A percentile compares a stretch with the other conserved stretches of the same genome.
phyloP scores from a whole-genome alignment of 1,284 basidiomycete species.

The Trichosporon sp. region DNA sequence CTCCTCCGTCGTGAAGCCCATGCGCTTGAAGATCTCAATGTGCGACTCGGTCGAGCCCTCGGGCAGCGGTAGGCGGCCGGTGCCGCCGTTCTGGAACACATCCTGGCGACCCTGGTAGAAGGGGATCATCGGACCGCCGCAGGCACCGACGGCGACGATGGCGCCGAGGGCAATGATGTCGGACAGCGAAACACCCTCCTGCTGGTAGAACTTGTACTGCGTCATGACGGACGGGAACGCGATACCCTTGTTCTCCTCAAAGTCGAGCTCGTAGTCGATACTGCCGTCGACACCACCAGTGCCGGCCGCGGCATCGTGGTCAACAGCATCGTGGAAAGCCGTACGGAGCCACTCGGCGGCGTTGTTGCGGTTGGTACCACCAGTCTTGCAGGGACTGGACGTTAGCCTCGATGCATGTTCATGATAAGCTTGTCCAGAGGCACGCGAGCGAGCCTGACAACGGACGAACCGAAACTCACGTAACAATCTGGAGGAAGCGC shows the following conservation, averaged over 20 bases:
- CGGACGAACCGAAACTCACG: background rate
- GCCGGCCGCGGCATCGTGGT: conserved; percentile 28
- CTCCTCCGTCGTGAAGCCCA: conserved; percentile 32
- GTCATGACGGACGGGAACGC: conserved; percentile 23
- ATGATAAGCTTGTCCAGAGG: background rate
- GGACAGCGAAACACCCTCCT: conserved; percentile 26
- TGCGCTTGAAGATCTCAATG: conserved; percentile 31
- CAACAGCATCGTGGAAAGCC: conserved; percentile 32
- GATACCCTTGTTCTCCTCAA: conserved; percentile 23
- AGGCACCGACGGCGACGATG: conserved; percentile 28
- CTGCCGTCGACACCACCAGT: conserved; percentile 33
- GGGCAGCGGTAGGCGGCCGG: conserved; percentile 28
- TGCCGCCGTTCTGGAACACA: conserved; percentile 7
- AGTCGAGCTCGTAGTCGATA: conserved; percentile 28
- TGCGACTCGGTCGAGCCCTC: conserved; percentile 30
- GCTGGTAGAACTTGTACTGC: conserved; percentile 26
- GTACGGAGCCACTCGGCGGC: conserved; percentile 32
- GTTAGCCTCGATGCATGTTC: background rate
- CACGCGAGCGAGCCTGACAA: background rate
- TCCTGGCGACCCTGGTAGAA: conserved; percentile 27
- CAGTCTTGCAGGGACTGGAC: conserved; percentile 44
- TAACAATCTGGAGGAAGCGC: conserved; percentile 23
- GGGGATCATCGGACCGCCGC: conserved; percentile 29
- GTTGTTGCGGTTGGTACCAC: conserved; percentile 26
- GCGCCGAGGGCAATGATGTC: conserved; percentile 29